These are phyloP conservation scores for Apiotrichum veenhuisii DNA, from an alignment of 1,284 basidiomycete species.

Conservation along the genomic window DNA sequence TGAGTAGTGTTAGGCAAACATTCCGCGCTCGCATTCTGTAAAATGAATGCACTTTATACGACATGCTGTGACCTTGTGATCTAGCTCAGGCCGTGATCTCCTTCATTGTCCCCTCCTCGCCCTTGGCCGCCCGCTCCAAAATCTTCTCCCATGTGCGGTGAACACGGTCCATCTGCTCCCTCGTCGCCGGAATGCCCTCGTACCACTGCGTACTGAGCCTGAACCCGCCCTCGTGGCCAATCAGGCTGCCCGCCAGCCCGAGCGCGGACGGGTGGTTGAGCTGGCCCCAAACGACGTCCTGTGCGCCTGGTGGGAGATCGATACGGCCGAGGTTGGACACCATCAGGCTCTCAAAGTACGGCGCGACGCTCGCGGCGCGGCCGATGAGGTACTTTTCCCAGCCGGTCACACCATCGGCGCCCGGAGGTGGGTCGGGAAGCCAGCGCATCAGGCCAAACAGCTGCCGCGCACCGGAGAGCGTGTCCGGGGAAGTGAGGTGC, in stretches of 20 bases:
- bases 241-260: neutral
- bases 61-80: too few relatives aligned
- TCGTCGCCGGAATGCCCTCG: neutral
- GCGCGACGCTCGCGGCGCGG: slow-evolving; percentile 9
- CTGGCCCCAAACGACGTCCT: slow-evolving; percentile 30
- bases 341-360: slow-evolving; percentile 17
- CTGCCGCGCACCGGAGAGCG: neutral
- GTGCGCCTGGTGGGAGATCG: slow-evolving; percentile 21
- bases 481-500: neutral
- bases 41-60: too few relatives aligned
- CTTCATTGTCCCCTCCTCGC: neutral
- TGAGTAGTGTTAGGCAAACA: too few relatives aligned
- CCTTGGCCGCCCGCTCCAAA: neutral
- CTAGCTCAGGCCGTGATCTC: too few relatives aligned
- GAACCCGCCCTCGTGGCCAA: neutral
- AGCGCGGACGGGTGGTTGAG: neutral
- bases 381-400: slow-evolving; percentile 32
- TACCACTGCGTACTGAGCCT: neutral
- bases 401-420: slow-evolving; percentile 15
- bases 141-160: neutral
- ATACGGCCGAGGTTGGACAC: slow-evolving; percentile 34
- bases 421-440: slow-evolving; percentile 22
- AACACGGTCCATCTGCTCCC: neutral
- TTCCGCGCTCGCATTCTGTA: too few relatives aligned
- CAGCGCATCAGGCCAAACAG: slow-evolving; percentile 27